Conservation (phyloP, 2,329 filamentous ascomycete genomes). For the Penicillium crustosum region DNA sequence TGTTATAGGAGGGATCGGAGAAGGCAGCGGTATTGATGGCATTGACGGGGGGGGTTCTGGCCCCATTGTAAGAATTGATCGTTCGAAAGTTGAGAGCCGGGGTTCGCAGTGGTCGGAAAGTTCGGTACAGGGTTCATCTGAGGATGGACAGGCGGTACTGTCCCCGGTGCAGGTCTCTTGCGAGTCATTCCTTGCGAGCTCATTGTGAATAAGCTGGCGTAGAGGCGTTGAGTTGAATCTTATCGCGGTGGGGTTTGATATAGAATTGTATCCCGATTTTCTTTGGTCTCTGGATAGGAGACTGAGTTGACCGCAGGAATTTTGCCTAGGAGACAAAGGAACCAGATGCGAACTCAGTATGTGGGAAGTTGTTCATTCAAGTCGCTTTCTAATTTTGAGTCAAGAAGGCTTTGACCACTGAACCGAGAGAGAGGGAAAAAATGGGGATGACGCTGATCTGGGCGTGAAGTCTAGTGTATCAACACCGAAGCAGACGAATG, state of each 20-base stretch:
- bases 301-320: background rate
- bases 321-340: constrained; percentile 6
- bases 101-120: constrained; percentile 43
- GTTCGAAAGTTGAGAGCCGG: constrained; percentile 47
- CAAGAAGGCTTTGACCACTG: constrained; percentile 13
- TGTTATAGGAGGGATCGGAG: constrained; percentile 44
- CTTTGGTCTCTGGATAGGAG: background rate
- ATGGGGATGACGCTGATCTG: background rate
- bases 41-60: constrained; percentile 41
- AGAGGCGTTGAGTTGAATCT: constrained; percentile 6
- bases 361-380: constrained; percentile 17
- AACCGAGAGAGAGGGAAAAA: background rate
- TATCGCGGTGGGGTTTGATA: constrained; percentile 8
- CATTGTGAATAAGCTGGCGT: constrained; percentile 29
- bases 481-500: background rate
- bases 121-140: constrained; percentile 53
- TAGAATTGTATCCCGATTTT: constrained; percentile 2
- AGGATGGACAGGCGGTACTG: constrained; percentile 62
- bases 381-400: constrained; percentile 13
- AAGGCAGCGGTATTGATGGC: constrained; percentile 32
- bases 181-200: constrained; percentile 50
- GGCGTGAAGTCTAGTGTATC: background rate
- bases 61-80: constrained; percentile 59
- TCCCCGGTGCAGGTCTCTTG: constrained; percentile 73
- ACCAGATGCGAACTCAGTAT: constrained; percentile 11